Base-by-base conservation (phyloP, 768 basidiomycete genomes). In the Suillus paluster region DNA sequence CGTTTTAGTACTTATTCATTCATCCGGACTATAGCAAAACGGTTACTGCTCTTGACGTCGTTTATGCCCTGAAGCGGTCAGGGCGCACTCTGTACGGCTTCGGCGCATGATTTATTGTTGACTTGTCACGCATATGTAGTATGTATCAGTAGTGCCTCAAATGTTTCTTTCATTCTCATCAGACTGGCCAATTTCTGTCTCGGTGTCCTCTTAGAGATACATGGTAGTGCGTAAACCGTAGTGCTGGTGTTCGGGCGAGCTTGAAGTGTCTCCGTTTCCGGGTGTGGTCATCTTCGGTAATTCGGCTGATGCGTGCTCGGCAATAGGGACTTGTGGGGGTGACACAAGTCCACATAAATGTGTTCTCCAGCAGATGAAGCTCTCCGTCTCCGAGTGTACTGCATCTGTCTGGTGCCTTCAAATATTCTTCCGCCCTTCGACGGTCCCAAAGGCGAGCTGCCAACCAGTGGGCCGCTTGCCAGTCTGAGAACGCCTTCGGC, bases 21-120 rank as follows among this genome's bases (percentile, higher is more conserved):
- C 15, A 34, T 50, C 9, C 56, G 68, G 38, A 74, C 25, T 34
- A 19, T 52, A 86, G 90, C 66, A 90, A 89, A 84, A 92, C 90
- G 44, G 92, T 94, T 63, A 94, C 92, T 46, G 91, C 92, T 34
- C 89, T 94, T 70, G 92, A 95, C 70, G 92, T 89, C 61, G 88
- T 89, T 30, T 89, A 89, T 62, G 88, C 88, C 30, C 83, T 89
- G 68, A 89, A 89, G 79, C 85, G 87, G 57, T 88, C 86, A 5
- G 87, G 87, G n/a, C 86, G 90, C 66, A 93, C 90, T 58, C 84
- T 93, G 44, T 93, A 92, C 73, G 91, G 90, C 78, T 91, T 92
- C 79, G 90, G 90, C 79, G 88, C 87, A 66, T 90, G 81, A 79
- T 46, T 25, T 17, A 33, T 50, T 50, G 30, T 30, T 30, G 6